Percentiles rank a stretch among this genome's conserved stretches.
Evolutionary conservation across 2,329 filamentous ascomycete species (phyloP).

Genomic region (Tricladium varicosporioides): DNA sequence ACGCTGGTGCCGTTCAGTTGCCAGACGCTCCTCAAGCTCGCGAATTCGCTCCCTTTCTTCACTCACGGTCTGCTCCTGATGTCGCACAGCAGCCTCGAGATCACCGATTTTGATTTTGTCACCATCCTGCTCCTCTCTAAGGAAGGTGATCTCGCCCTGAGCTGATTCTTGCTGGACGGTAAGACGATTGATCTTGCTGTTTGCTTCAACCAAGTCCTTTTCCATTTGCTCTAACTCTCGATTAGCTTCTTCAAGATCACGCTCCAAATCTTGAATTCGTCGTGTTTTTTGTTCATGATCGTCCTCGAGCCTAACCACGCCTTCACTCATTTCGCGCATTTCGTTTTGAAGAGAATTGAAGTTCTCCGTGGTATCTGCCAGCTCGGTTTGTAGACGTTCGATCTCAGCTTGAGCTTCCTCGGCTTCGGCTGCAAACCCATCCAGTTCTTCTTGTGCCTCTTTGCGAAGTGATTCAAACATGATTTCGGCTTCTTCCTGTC

Average conservation of each 20-base stretch:
- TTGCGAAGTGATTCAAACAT: conserved; percentile 60
- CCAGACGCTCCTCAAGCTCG: conserved; percentile 72
- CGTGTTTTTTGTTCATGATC: conserved; percentile 77
- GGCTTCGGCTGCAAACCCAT: conserved; percentile 66
- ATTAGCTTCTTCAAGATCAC: conserved; percentile 79
- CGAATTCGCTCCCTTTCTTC: conserved; percentile 77
- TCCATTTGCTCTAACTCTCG: conserved; percentile 85
- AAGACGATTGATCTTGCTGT: conserved; percentile 82
- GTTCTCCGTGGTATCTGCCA: conserved; percentile 78
- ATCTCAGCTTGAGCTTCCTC: conserved; percentile 72
- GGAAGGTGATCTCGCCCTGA: conserved; percentile 89
- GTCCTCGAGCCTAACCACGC: conserved; percentile 82
- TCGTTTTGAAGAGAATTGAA: conserved; percentile 90
- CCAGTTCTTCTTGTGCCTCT: conserved; percentile 66
- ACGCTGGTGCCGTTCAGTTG: conserved; percentile 78
- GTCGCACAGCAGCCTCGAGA: conserved; percentile 78
- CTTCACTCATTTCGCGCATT: conserved; percentile 88
- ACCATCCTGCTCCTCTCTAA: conserved; percentile 92
- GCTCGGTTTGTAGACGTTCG: conserved; percentile 65
- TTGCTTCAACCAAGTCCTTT: conserved; percentile 77
- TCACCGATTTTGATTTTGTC: conserved; percentile 99
- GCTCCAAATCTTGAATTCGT: conserved; percentile 78
- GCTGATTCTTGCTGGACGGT: conserved; percentile 90
- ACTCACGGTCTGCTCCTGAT: conserved; percentile 73
- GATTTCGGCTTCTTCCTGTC: conserved; percentile 54